Conservation (phyloP, 2,329 filamentous ascomycete species). For the Endothia cerciana region DNA sequence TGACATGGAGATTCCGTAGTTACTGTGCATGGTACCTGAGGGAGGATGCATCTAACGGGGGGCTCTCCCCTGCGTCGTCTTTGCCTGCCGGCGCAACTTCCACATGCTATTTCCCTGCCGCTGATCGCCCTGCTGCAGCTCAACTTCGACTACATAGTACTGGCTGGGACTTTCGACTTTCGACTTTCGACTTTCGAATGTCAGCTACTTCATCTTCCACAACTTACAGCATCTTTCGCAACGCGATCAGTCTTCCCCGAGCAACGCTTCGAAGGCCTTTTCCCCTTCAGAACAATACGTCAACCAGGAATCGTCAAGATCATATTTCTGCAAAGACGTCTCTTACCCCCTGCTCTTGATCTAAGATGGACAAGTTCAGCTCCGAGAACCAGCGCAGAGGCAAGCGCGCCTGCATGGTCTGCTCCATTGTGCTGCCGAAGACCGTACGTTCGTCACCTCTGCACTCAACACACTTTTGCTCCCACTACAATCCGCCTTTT, state of each 20-base stretch:
- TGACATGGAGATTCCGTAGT: background rate
- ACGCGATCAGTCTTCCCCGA: background rate
- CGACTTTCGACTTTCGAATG: background rate
- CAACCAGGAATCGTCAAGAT: no score
- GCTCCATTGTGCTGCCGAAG: conserved; percentile 88
- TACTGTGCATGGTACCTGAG: background rate
- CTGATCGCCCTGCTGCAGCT: background rate
- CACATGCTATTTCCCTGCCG: conserved; percentile 3
- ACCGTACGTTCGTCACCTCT: conserved; percentile 54
- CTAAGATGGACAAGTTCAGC: conserved; percentile 15
- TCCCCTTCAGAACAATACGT: background rate
- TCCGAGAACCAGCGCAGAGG: conserved; percentile 68
- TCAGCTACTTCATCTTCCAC: background rate
- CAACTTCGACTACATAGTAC: background rate
- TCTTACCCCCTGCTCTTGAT: background rate
- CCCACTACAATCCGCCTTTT: background rate
- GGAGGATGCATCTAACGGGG: background rate
- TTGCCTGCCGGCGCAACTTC: conserved; percentile 8
- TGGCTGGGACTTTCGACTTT: background rate
- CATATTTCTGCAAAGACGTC: background rate
- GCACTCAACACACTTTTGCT: background rate
- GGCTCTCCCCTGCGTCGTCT: background rate
- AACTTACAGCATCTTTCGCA: background rate
- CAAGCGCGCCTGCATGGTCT: conserved; percentile 97
- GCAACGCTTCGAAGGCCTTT: background rate